Evolutionary conservation across 371 early-diverging fungal genomes (phyloP).

Genomic region (Batrachochytrium dendrobatidis): DNA sequence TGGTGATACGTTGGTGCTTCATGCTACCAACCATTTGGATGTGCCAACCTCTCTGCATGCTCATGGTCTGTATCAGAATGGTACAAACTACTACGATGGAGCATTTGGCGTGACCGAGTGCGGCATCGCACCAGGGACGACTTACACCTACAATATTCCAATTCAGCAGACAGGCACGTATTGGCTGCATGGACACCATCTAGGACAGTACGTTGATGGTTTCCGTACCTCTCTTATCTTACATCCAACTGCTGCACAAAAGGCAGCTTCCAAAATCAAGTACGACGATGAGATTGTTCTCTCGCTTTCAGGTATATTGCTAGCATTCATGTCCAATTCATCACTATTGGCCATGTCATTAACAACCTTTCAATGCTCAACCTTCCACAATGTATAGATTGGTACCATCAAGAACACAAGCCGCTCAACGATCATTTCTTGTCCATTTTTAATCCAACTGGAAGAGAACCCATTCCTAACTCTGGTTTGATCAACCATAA

Average conservation of each 20-base stretch:
- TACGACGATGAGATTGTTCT: slow-evolving; percentile 64
- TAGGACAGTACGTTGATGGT: slow-evolving; percentile 67
- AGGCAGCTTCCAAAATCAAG: slow-evolving; percentile 46
- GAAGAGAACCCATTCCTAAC: slow-evolving; percentile 51
- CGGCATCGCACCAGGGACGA: slow-evolving; percentile 24
- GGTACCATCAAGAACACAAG: slow-evolving; percentile 41
- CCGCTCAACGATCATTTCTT: not conserved
- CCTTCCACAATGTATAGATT: no score
- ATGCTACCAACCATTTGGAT: slow-evolving; percentile 45
- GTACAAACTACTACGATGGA: slow-evolving; percentile 44
- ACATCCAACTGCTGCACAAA: no score
- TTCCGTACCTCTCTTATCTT: slow-evolving; percentile 25
- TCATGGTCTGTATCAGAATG: slow-evolving; percentile 60
- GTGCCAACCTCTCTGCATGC: slow-evolving; percentile 53
- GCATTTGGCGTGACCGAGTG: slow-evolving; percentile 14
- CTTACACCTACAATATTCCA: slow-evolving; percentile 55
- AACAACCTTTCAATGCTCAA: no score
- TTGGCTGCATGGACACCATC: slow-evolving; percentile 66
- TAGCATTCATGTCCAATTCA: no score
- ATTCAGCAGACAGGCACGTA: slow-evolving; percentile 64
- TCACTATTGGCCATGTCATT: no score
- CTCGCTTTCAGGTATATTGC: no score
- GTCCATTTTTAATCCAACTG: slow-evolving; percentile 11
- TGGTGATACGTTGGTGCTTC: slow-evolving; percentile 19
- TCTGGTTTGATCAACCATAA: slow-evolving; percentile 46